phyloP scores from a whole-genome alignment of 129 eudicot species.

The Deinandra increscens region DNA sequence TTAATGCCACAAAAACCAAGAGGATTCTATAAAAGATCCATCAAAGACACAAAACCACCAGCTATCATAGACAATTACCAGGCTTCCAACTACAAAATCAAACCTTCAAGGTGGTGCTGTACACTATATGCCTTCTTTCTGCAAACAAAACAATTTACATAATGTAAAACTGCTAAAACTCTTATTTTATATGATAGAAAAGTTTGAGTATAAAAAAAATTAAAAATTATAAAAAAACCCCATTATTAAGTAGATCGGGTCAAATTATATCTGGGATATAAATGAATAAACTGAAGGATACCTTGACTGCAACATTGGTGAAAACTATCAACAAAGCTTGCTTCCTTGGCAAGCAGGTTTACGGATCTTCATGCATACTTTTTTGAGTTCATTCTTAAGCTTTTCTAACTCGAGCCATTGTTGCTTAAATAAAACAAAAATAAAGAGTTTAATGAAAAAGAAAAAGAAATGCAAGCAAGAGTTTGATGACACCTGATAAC shows the following conservation, averaged over 20 bases:
- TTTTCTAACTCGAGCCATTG: slow-evolving; percentile 47
- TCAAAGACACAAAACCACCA: neutral
- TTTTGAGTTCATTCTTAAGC: slow-evolving; percentile 32
- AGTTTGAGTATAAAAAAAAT: neutral
- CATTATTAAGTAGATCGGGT: neutral
- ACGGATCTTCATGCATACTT: slow-evolving; percentile 37
- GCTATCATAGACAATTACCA: slow-evolving; percentile 3
- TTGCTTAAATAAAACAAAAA: slow-evolving; percentile 30
- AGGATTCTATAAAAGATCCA: neutral
- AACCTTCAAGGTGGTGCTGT: slow-evolving; percentile 13
- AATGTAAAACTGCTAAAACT: neutral
- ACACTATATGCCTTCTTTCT: slow-evolving; percentile 15
- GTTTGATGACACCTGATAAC: neutral
- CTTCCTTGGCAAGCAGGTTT: slow-evolving; percentile 2
- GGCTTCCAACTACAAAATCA: neutral
- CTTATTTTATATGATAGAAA: neutral
- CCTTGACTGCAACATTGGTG: slow-evolving; percentile 23
- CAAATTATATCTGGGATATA: neutral
- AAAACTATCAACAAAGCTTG: slow-evolving; percentile 26
- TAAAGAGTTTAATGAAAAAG: neutral
- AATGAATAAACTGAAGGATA: neutral
- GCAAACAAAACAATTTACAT: slow-evolving; percentile 11
- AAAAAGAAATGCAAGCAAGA: neutral
- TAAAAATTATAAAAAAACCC: neutral
- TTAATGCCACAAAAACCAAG: neutral